These are phyloP conservation scores for Epichloe uncinata DNA, from an alignment of 2,329 filamentous ascomycete genomes.

Conservation along the genomic window DNA sequence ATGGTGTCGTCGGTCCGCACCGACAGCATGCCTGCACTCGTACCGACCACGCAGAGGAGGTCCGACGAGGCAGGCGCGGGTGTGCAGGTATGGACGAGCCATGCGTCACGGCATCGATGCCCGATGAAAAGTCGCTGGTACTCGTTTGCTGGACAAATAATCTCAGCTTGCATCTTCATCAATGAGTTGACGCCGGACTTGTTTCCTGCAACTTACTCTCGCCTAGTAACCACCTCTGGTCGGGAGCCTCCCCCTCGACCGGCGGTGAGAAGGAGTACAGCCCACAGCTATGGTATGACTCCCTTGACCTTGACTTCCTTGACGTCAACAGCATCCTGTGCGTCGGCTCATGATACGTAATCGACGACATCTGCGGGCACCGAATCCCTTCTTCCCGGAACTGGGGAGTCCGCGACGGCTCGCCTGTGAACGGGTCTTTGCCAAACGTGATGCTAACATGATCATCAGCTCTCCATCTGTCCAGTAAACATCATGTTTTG, in stretches of 20 bases:
- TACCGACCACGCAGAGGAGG: constrained; percentile 33
- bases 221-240: constrained; percentile 26
- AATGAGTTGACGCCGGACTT: no score
- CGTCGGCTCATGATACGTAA: constrained; percentile 32
- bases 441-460: constrained; percentile 6
- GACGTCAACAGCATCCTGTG: constrained; percentile 31
- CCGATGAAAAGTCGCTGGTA: constrained; percentile 20
- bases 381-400: constrained; percentile 23
- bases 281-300: constrained; percentile 18
- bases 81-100: constrained; percentile 27
- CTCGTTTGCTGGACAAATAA: constrained; percentile 15
- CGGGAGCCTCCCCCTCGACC: constrained; percentile 6
- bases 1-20: constrained; percentile 20
- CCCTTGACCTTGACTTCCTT: constrained; percentile 20
- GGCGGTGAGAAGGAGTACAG: constrained; percentile 26
- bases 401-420: not conserved
- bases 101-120: constrained; percentile 14
- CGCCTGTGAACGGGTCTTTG: constrained; percentile 1
- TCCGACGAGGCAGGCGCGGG: constrained; percentile 26
- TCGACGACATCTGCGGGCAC: constrained; percentile 29
- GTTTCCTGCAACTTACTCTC: constrained; percentile 14
- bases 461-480: not conserved
- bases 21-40: constrained; percentile 31
- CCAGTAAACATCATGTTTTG: not conserved
- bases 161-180: no score